phyloP scores from a whole-genome alignment of 2,329 filamentous ascomycete genomes.

The Phyllosticta paracitricarpa region DNA sequence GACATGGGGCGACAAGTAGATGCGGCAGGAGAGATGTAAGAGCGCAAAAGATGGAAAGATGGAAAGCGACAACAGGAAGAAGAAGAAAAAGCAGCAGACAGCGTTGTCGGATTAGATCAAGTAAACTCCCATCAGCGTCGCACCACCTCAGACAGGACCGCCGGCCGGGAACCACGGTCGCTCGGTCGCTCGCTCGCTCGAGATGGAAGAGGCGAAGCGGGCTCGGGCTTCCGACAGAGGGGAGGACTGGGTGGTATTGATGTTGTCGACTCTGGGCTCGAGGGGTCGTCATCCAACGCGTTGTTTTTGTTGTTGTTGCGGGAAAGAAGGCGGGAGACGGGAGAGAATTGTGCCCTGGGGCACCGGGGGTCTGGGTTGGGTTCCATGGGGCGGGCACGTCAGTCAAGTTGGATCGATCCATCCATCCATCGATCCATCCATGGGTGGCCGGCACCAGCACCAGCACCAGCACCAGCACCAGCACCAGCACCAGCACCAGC shows the following conservation, averaged over 20 bases:
- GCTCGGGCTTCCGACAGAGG: not conserved
- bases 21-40: not conserved
- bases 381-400: no score
- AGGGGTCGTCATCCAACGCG: conserved; percentile 6
- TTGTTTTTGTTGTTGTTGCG: not conserved
- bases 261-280: conserved; percentile 3
- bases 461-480: no score
- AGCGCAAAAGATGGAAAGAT: not conserved
- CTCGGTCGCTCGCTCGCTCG: not conserved
- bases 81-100: not conserved
- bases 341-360: not conserved
- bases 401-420: no score
- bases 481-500: no score
- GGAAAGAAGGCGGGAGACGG: not conserved
- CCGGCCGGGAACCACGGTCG: not conserved
- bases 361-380: no score
- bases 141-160: not conserved
- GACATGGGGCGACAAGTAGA: not conserved
- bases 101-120: conserved; percentile 53
- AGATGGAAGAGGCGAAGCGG: not conserved
- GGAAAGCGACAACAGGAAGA: not conserved
- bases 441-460: no score
- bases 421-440: no score
- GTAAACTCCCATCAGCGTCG: conserved; percentile 28
- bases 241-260: not conserved